Conservation (phyloP, 768 basidiomycete genomes). For the Pleurotus tuoliensis region DNA sequence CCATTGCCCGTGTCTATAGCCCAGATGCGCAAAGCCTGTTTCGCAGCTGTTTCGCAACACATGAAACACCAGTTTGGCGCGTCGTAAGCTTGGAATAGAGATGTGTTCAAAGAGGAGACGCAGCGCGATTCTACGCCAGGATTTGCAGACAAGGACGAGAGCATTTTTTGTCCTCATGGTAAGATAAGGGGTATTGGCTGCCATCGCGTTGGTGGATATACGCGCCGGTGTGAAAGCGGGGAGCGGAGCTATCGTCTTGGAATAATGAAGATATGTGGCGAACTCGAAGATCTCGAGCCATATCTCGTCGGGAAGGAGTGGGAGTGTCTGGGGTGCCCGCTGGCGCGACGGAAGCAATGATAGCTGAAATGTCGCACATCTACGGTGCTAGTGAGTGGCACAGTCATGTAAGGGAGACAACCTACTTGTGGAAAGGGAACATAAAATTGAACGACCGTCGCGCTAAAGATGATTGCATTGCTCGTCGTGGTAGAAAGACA, state of each 20-base stretch:
- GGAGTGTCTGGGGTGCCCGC: not conserved
- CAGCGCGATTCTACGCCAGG: slow-evolving; percentile 40
- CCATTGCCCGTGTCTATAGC: slow-evolving; percentile 37
- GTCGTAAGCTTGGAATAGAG: slow-evolving; percentile 39
- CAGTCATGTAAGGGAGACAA: not conserved
- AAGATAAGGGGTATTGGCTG: slow-evolving; percentile 40
- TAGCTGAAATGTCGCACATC: slow-evolving; percentile 2
- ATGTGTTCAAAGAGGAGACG: slow-evolving; percentile 44
- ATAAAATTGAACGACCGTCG: not conserved
- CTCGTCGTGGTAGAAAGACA: not conserved
- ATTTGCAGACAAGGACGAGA: slow-evolving; percentile 42
- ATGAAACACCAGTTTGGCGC: slow-evolving; percentile 33
- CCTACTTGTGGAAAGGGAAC: not conserved
- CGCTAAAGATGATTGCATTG: not conserved
- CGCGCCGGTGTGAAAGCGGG: slow-evolving; percentile 43
- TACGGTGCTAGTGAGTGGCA: not conserved
- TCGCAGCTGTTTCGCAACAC: slow-evolving; percentile 24
- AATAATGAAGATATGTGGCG: slow-evolving; percentile 43
- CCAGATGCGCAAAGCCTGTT: not conserved
- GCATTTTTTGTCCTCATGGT: slow-evolving; percentile 48
- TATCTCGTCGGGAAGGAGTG: slow-evolving; percentile 40
- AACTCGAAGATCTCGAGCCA: slow-evolving; percentile 58
- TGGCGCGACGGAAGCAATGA: not conserved
- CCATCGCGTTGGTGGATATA: slow-evolving; percentile 40
- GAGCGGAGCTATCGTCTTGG: slow-evolving; percentile 38